phyloP scores from a whole-genome alignment of 352 stramenopile species.

The Phytophthora uliginosa region DNA sequence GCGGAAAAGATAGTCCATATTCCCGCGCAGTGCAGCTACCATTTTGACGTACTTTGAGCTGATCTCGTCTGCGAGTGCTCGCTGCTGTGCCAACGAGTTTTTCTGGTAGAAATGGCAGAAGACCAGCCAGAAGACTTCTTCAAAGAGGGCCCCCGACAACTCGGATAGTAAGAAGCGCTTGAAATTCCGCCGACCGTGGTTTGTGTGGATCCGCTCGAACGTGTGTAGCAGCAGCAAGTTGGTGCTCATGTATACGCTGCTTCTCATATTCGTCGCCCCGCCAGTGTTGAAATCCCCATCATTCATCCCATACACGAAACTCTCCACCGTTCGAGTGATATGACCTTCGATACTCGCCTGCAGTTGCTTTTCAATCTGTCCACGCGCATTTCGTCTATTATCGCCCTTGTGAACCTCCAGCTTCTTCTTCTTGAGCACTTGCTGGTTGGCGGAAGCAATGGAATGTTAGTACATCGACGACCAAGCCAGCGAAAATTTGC shows the following conservation, averaged over 20 bases:
- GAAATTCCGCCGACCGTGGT: conserved; percentile 81
- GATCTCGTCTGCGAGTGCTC: conserved; percentile 73
- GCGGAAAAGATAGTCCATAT: conserved; percentile 90
- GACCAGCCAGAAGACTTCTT: conserved; percentile 91
- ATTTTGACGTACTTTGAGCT: conserved; percentile 87
- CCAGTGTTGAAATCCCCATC: conserved; percentile 6
- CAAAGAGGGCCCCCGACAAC: conserved; percentile 82
- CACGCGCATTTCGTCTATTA: conserved; percentile 74
- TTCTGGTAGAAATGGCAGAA: conserved; percentile 94
- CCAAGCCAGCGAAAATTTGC: no score
- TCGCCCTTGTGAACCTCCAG: conserved; percentile 82
- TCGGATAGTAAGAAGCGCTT: conserved; percentile 87
- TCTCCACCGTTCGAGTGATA: conserved; percentile 89
- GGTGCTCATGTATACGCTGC: conserved; percentile 73
- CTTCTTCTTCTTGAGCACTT: conserved; percentile 88
- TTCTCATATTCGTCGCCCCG: conserved; percentile 18
- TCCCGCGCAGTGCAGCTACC: conserved; percentile 71
- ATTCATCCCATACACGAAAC: conserved; percentile 53
- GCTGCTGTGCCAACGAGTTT: conserved; percentile 70
- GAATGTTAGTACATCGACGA: neutral
- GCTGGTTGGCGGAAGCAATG: conserved; percentile 30
- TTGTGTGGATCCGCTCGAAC: conserved; percentile 83
- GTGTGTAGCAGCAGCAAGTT: conserved; percentile 89
- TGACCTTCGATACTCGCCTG: conserved; percentile 90
- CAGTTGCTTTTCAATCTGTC: conserved; percentile 89